Evolutionary conservation across 345 rosid genomes (phyloP).

Genomic region (Garcia nutans): DNA sequence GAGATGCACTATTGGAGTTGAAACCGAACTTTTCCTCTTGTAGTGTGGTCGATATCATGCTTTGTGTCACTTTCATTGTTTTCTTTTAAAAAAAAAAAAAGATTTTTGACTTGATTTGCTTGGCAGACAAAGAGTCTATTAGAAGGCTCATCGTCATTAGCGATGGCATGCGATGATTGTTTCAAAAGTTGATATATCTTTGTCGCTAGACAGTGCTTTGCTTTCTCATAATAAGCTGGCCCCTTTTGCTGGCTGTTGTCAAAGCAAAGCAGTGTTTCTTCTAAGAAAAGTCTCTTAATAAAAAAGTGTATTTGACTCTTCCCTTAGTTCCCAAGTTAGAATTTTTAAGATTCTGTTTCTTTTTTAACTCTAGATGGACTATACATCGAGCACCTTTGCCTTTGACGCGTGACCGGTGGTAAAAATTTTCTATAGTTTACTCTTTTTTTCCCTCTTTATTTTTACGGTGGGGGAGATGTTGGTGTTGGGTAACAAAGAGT

Average conservation of each 20-base stretch:
- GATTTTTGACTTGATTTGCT: slow-evolving; percentile 6
- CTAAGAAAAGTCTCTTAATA: not conserved
- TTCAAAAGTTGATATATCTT: slow-evolving; percentile 18
- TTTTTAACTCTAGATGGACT: not conserved
- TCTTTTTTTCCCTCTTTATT: not conserved
- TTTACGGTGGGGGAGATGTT: not conserved
- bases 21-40: slow-evolving; percentile 14
- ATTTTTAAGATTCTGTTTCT: not conserved
- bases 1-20: not conserved
- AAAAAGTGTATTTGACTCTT: not conserved
- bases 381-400: not conserved
- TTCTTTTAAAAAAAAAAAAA: not conserved
- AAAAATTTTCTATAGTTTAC: not conserved
- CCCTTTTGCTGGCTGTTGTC: slow-evolving; percentile 16
- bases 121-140: slow-evolving; percentile 6
- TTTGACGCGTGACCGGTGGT: not conserved
- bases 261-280: not conserved
- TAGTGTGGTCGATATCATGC: slow-evolving; percentile 4
- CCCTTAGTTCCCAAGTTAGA: slow-evolving; percentile 1
- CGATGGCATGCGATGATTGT: slow-evolving; percentile 17
- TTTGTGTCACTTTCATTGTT: slow-evolving; percentile 1
- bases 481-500: not conserved
- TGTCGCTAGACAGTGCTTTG: slow-evolving; percentile 3
- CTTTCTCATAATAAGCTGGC: slow-evolving; percentile 19
- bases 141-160: slow-evolving; percentile 6